A percentile compares a stretch with the other conserved stretches of the same genome.
phyloP scores from a whole-genome alignment of 257 asterid species.

The Solanum boliviense region DNA sequence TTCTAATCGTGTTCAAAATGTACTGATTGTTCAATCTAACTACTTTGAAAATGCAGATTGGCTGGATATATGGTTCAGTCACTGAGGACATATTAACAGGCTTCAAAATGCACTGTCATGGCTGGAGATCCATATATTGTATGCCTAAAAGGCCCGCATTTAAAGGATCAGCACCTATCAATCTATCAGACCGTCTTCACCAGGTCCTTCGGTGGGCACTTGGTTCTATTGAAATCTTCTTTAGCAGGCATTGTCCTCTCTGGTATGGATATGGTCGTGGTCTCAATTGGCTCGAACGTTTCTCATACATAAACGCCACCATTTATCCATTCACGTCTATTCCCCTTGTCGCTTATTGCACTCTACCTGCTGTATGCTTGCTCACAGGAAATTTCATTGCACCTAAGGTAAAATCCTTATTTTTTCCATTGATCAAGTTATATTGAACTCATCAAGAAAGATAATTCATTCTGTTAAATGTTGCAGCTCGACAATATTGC shows the following conservation, averaged over 20 bases:
- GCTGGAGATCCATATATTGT: conserved; percentile 33
- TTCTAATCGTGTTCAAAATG: not conserved
- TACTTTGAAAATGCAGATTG: conserved; percentile 8
- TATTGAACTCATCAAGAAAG: not conserved
- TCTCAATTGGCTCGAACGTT: conserved; percentile 16
- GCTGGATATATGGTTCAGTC: conserved; percentile 34
- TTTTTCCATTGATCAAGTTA: not conserved
- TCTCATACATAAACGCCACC: conserved; percentile 17
- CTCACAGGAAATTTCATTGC: conserved; percentile 17
- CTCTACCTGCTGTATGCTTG: conserved; percentile 22
- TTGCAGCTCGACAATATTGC: conserved; percentile 17
- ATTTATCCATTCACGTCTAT: conserved; percentile 20
- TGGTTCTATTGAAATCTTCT: conserved; percentile 25
- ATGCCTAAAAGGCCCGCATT: conserved; percentile 18
- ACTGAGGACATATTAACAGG: conserved; percentile 32
- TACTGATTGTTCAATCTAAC: not conserved
- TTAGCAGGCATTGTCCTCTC: conserved; percentile 18
- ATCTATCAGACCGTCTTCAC: conserved; percentile 25
- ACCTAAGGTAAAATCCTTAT: conserved; percentile 8
- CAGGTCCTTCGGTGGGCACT: conserved; percentile 30
- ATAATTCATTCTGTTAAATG: not conserved
- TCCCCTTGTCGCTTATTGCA: conserved; percentile 17
- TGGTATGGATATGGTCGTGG: conserved; percentile 27
- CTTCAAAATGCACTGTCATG: conserved; percentile 30
- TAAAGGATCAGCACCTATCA: conserved; percentile 24